Percentiles rank a stretch among this genome's conserved stretches.
Evolutionary conservation across 345 rosid species (phyloP).

Genomic region (Boechera retrofracta): DNA sequence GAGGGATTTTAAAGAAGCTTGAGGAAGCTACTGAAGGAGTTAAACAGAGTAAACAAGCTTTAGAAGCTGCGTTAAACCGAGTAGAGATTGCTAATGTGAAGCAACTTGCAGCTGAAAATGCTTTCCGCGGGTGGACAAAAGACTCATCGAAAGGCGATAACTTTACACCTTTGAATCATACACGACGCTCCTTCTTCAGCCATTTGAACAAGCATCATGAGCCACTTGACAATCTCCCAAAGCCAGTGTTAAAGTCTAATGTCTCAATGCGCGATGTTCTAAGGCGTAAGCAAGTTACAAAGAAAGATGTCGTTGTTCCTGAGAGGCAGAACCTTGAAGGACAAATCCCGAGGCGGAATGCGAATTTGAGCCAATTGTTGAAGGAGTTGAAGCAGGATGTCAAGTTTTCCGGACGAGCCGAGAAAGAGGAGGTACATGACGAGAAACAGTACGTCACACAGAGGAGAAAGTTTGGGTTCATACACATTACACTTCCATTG

Average conservation of each 20-base stretch:
- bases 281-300: constrained; percentile 69
- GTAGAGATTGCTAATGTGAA: constrained; percentile 73
- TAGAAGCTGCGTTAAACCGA: constrained; percentile 75
- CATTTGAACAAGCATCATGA: constrained; percentile 45
- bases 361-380: constrained; percentile 87
- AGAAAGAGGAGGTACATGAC: constrained; percentile 49
- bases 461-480: constrained; percentile 86
- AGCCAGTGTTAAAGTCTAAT: constrained; percentile 64
- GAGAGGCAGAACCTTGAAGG: constrained; percentile 46
- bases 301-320: constrained; percentile 52
- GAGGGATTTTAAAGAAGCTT: constrained; percentile 62
- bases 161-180: constrained; percentile 51
- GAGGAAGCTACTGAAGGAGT: constrained; percentile 87
- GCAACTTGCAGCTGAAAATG: constrained; percentile 82
- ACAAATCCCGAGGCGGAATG: constrained; percentile 59
- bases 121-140: constrained; percentile 67
- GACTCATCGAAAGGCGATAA: constrained; percentile 44
- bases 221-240: constrained; percentile 45
- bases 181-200: constrained; percentile 50
- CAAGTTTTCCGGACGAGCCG: constrained; percentile 52
- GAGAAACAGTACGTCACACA: constrained; percentile 60
- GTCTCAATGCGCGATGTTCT: constrained; percentile 96
- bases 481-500: constrained; percentile 82
- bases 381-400: constrained; percentile 76
- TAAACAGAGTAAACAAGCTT: constrained; percentile 67